Conservation (phyloP, 1,284 basidiomycete species). For the Trametes sp. region DNA sequence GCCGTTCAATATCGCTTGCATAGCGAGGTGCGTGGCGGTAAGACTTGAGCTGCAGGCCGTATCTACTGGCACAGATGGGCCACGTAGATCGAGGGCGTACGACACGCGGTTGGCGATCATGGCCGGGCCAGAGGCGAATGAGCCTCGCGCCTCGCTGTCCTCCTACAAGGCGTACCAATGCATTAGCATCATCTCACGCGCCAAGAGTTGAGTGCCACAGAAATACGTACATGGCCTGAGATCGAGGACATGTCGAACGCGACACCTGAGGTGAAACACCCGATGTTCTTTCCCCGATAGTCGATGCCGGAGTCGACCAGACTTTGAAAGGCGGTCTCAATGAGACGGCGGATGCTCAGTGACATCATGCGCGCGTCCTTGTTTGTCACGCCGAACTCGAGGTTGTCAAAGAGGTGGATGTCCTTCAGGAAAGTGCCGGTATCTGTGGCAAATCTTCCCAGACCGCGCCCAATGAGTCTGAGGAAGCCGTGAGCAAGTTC, state of each 20-base stretch:
- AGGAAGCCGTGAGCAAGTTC: no score
- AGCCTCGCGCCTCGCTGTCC: constrained; percentile 44
- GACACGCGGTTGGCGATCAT: constrained; percentile 57
- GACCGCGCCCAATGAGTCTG: constrained; percentile 39
- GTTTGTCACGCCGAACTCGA: constrained; percentile 50
- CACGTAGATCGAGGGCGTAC: constrained; percentile 55
- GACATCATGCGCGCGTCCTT: constrained; percentile 49
- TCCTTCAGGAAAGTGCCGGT: constrained; percentile 50
- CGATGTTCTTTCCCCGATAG: constrained; percentile 47
- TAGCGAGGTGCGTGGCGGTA: constrained; percentile 55
- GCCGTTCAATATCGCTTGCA: constrained; percentile 50
- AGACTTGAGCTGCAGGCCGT: constrained; percentile 59
- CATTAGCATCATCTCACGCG: no score
- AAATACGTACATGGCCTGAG: constrained; percentile 21
- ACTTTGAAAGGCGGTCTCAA: constrained; percentile 47
- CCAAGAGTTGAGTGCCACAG: background rate
- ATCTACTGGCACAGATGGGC: constrained; percentile 56
- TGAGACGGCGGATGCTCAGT: constrained; percentile 45
- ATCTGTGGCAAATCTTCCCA: constrained; percentile 40
- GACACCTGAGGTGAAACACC: constrained; percentile 47
- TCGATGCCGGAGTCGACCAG: constrained; percentile 52
- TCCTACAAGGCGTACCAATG: constrained; percentile 40
- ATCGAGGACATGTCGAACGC: constrained; percentile 17
- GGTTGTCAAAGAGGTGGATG: constrained; percentile 45
- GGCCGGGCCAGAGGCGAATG: constrained; percentile 46